Conservation (phyloP, 768 basidiomycete genomes). For the Epithele typhae region DNA sequence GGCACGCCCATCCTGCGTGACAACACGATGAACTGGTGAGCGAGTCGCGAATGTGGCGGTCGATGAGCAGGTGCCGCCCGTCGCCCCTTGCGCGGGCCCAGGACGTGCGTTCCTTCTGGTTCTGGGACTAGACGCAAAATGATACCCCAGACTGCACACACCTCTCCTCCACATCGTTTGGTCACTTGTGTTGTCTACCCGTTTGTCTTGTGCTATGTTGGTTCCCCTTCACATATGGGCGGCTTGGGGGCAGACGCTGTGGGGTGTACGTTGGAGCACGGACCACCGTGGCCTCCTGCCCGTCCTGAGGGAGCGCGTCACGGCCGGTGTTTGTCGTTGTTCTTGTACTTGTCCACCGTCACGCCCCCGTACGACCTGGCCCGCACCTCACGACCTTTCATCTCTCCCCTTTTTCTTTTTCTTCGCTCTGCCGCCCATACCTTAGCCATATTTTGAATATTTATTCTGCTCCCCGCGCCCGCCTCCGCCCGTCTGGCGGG, state of each 20-base stretch:
- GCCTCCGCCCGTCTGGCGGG: too few relatives aligned
- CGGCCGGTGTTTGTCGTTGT: not conserved
- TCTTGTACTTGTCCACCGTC: not conserved
- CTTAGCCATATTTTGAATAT: too few relatives aligned
- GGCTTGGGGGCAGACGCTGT: not conserved
- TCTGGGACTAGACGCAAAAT: not conserved
- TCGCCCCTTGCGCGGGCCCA: too few relatives aligned
- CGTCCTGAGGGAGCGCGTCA: not conserved
- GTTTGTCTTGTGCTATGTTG: not conserved
- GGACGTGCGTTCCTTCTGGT: too few relatives aligned
- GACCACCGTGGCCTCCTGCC: not conserved
- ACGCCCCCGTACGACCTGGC: not conserved
- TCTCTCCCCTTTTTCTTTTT: too few relatives aligned
- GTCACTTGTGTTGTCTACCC: not conserved
- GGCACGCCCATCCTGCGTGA: conserved; percentile 74
- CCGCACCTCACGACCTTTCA: conserved; percentile 1
- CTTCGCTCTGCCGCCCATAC: too few relatives aligned
- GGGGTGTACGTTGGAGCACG: not conserved
- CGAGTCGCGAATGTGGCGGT: too few relatives aligned
- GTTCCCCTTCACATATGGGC: not conserved
- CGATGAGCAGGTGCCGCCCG: too few relatives aligned
- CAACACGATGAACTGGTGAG: conserved; percentile 82
- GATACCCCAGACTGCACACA: not conserved
- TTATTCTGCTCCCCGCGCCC: too few relatives aligned
- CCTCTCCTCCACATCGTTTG: not conserved